Evolutionary conservation across 108 stramenopile species (phyloP).

Genomic region (Discostella stelligeroides): DNA sequence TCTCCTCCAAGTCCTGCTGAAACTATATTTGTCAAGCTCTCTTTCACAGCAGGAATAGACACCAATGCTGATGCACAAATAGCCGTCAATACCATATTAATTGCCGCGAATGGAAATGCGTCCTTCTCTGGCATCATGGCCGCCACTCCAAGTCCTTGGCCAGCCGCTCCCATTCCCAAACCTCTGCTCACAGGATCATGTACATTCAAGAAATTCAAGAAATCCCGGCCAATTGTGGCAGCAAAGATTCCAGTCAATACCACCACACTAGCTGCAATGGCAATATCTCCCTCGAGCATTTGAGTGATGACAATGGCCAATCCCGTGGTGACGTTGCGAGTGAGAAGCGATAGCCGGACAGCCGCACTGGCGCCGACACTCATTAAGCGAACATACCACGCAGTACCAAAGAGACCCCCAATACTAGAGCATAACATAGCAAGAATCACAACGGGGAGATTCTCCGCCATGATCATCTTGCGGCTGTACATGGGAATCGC

Average conservation of each 20-base stretch:
- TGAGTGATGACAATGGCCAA: conserved; percentile 56
- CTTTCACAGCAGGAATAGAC: conserved; percentile 52
- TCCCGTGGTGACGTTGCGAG: conserved; percentile 56
- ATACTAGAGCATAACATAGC: conserved; percentile 40
- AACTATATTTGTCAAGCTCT: conserved; percentile 41
- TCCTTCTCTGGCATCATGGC: conserved; percentile 55
- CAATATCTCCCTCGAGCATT: conserved; percentile 52
- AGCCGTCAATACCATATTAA: conserved; percentile 60
- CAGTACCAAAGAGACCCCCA: conserved; percentile 58
- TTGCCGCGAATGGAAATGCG: conserved; percentile 65
- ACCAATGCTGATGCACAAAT: conserved; percentile 48
- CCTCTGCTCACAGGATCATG: conserved; percentile 57
- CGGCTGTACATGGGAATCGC: conserved; percentile 59
- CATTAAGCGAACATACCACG: conserved; percentile 47
- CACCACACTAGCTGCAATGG: conserved; percentile 54
- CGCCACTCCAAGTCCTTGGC: conserved; percentile 59
- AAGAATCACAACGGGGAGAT: conserved; percentile 44
- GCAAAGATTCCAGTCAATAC: conserved; percentile 59
- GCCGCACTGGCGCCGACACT: conserved; percentile 34
- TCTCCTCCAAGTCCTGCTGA: conserved; percentile 19
- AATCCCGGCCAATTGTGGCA: conserved; percentile 45
- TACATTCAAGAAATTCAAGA: conserved; percentile 43
- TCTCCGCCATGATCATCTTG: conserved; percentile 48
- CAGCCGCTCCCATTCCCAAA: conserved; percentile 59
- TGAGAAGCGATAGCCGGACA: conserved; percentile 43